Base-by-base conservation (phyloP, 257 asterid genomes). In the Henckelia pumila region DNA sequence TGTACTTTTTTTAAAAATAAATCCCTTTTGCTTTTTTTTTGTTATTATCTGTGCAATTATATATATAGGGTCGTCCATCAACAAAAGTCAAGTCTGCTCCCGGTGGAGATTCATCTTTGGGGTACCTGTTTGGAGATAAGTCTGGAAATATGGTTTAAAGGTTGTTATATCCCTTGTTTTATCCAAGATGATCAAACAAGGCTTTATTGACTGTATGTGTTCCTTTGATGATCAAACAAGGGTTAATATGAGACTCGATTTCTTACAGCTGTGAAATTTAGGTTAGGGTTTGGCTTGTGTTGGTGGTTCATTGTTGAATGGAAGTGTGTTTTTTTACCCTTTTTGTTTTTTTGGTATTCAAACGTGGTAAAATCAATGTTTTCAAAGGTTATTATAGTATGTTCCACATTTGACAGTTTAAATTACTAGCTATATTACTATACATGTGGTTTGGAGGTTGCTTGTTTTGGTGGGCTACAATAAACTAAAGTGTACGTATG, bases 71-170 rank as follows among this genome's bases (percentile, higher is more conserved):
- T 40, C 91, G 88, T 50, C 91, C 91, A 23, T 80, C 88, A 8
- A 85, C 91, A 8, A 85, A 77, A 76, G 88, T 85, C 21, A 85
- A 72, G 20, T 82, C 83, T 7, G 82, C 71, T 61, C 88, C 91
- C 8, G 91, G 91, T 57, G 88, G 88, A 65, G 85, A 80, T 68
- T 85, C 91, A 40, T 80, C 88, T 3, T 84, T 85, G 14, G 91
- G 88, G 10, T 85, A 83, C 77, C 66, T 85, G 71, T 85, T 85
- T 67, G 85, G 86, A 64, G 88, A 85, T 56, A 80, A 85, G 73
- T 70, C 72, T 28, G 69, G 75, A 74, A 2, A 56, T 47, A 14
- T 26, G 16, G 29, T 17, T 25, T 63, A 32, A 35, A 0, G 24
- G 47, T 5, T 44, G 19, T 13, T 14, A 44, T n/a, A 44, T 44